These are phyloP conservation scores for Microbotryum scabiosae DNA, from an alignment of 1,284 basidiomycete species.

Conservation along the genomic window DNA sequence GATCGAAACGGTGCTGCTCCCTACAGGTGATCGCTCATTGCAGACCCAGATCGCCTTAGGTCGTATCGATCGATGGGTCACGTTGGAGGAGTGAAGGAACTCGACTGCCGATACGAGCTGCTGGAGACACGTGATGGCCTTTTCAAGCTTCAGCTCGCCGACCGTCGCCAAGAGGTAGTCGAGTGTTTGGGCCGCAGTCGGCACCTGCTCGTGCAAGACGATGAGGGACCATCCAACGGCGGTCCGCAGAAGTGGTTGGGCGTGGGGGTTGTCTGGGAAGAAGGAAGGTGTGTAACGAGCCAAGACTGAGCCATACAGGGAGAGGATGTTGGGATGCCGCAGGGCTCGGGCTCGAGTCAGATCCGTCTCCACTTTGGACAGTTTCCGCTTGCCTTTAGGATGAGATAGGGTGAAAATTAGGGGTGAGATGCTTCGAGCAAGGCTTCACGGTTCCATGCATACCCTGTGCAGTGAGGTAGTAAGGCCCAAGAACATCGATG, in stretches of 20 bases:
- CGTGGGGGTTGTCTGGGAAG: conserved; percentile 10
- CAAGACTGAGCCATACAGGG: conserved; percentile 27
- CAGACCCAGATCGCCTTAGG: conserved; percentile 14
- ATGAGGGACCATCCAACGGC: conserved; percentile 27
- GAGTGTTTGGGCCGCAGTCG: conserved; percentile 18
- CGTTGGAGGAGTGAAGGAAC: conserved; percentile 20
- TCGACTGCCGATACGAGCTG: conserved; percentile 28
- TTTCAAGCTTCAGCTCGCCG: conserved; percentile 30
- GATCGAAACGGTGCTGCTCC: background rate
- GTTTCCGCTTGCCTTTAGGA: conserved; percentile 26
- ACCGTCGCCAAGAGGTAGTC: conserved; percentile 24
- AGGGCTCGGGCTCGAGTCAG: conserved; percentile 19
- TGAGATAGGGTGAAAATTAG: no score
- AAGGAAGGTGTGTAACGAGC: conserved; percentile 22
- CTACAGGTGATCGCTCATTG: conserved; percentile 2
- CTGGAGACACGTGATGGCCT: conserved; percentile 24
- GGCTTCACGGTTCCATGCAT: background rate
- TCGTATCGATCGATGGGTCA: conserved; percentile 26
- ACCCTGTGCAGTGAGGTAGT: conserved; percentile 30
- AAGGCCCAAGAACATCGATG: conserved; percentile 30
- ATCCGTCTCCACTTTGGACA: conserved; percentile 30
- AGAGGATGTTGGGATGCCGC: conserved; percentile 23
- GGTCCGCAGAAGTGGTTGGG: conserved; percentile 2
- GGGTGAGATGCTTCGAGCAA: no score
- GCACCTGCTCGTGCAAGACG: conserved; percentile 18